Base-by-base conservation (phyloP, 257 asterid species). In the Ajuga chamaepitys region DNA sequence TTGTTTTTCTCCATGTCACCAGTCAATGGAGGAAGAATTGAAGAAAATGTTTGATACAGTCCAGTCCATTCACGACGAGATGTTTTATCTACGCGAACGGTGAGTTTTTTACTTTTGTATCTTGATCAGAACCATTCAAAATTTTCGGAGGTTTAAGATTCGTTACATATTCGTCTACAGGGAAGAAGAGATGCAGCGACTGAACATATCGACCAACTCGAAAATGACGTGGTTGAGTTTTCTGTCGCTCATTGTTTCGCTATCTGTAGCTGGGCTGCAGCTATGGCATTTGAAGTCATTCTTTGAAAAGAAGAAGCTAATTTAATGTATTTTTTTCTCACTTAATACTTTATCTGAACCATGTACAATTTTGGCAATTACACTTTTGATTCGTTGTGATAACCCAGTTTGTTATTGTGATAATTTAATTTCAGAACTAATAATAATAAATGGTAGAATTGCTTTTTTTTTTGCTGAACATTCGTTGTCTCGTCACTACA, bases 261-360 rank as follows among this genome's bases (percentile, higher is more conserved):
- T 84, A 44, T 73, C 88, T 1, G 96, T 91, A 34, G 87, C 90
- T 1, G 92, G 85, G 20, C 73, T 88, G 77, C 96, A 91, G 87
- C 55, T 88, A 61, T 76, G 91, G 89, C 86, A 91, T 73, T 72
- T 91, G 84, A 91, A 91, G 81, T 25, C 87, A 10, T 91, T 85
- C 80, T 91, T 91, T 6, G 84, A 82, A 70, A 91, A 91, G 87
- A 88, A 91, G 83, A 91, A 88, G 91, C 84, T 91, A 38, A 88
- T 91, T 20, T 88, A 74, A 78, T 66, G 70, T 47, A 52, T 11
- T 59, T 14, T 7, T 46, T 26, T 37, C 17, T 35, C 11, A 2
- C 21, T 61, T 46, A 61, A 38, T 61, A 18, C 57, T 64, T 64
- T 64, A 32, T 18, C 22, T 16, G 14, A 6, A n/a, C 17, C 18